Evolutionary conservation across 2,329 filamentous ascomycete species (phyloP).

Genomic region (Phyllosticta citriasiana): DNA sequence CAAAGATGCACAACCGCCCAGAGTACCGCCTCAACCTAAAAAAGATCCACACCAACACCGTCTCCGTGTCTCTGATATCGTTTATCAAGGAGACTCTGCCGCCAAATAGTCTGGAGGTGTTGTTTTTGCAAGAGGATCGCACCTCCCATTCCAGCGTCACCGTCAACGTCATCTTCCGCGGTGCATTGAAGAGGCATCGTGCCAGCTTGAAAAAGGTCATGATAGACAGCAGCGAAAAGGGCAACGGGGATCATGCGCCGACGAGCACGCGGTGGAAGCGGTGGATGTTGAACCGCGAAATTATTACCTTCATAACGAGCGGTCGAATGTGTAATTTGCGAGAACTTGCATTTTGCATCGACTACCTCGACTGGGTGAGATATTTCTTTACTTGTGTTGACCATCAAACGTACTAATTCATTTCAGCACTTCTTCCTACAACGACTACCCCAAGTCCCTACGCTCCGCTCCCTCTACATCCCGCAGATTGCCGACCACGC

Average conservation of each 20-base stretch:
- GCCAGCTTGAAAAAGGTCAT: conserved; percentile 62
- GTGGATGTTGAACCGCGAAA: conserved; percentile 62
- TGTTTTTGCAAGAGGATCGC: conserved; percentile 63
- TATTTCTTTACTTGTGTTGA: conserved; percentile 8
- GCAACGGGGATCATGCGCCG: conserved; percentile 30
- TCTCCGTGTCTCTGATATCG: conserved; percentile 56
- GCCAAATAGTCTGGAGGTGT: conserved; percentile 67
- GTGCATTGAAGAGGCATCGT: conserved; percentile 60
- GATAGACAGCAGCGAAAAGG: conserved; percentile 58
- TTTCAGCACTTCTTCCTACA: conserved; percentile 67
- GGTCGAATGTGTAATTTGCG: conserved; percentile 62
- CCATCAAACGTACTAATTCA: background rate
- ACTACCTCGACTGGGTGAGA: conserved; percentile 70
- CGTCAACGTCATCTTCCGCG: conserved; percentile 61
- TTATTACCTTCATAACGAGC: conserved; percentile 64
- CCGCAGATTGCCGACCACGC: conserved; percentile 56
- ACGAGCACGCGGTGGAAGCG: conserved; percentile 45
- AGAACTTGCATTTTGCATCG: conserved; percentile 62
- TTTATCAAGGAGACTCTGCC: conserved; percentile 70
- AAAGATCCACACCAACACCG: conserved; percentile 64
- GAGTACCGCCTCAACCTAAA: conserved; percentile 51
- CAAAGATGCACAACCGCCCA: conserved; percentile 22
- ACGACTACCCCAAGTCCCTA: conserved; percentile 58
- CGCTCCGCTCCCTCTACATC: conserved; percentile 62
- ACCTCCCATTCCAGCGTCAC: conserved; percentile 48